Conservation (phyloP, 495 filamentous ascomycete species). For the Podospora anserina region DNA sequence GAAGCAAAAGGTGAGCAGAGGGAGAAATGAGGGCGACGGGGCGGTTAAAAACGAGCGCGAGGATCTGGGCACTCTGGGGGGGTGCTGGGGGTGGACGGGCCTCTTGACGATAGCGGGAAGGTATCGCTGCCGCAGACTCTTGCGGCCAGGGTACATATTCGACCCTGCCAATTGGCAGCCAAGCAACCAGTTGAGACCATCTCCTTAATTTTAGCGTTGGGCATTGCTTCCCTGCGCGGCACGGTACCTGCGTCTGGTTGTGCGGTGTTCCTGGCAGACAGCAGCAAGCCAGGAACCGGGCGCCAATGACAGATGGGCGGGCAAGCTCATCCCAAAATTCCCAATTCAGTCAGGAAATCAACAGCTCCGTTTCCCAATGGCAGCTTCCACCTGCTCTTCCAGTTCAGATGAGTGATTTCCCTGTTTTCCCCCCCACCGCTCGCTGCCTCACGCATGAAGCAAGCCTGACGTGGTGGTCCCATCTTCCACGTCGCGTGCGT, state of each 20-base stretch:
- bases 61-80: conserved; percentile 14
- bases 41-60: conserved; percentile 10
- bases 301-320: conserved; percentile 13
- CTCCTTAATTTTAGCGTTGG: conserved; percentile 36
- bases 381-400: not conserved
- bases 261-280: conserved; percentile 1
- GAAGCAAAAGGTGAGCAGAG: conserved; percentile 5
- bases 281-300: conserved; percentile 6
- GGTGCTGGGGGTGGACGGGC: conserved; percentile 13
- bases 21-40: conserved; percentile 22
- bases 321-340: not conserved
- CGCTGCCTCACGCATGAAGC: not conserved
- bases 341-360: conserved; percentile 4
- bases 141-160: conserved; percentile 20
- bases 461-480: not conserved
- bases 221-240: conserved; percentile 17
- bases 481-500: not conserved
- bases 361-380: not conserved
- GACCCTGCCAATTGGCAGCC: not conserved
- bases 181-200: conserved; percentile 18
- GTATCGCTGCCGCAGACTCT: conserved; percentile 19
- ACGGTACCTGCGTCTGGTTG: conserved; percentile 24
- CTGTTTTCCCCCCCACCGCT: not conserved
- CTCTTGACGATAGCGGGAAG: conserved; percentile 4
- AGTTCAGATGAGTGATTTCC: not conserved